Evolutionary conservation across 2,329 filamentous ascomycete genomes (phyloP).

Genomic region (Fusarium subtropicale): DNA sequence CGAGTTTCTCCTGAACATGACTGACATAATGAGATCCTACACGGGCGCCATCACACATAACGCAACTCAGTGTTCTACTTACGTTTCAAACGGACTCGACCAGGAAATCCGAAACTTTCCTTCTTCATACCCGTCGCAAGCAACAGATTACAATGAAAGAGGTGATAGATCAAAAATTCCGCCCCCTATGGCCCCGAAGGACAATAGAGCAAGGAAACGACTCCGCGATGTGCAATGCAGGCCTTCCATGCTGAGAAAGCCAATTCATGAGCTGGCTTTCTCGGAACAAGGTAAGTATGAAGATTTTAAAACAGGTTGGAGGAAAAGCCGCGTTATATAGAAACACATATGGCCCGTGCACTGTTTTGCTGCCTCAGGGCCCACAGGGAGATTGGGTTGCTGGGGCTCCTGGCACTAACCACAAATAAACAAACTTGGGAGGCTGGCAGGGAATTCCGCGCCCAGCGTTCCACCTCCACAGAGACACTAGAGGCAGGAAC

Average conservation of each 20-base stretch:
- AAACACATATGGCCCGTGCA: slow-evolving; percentile 27
- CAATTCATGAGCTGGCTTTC: slow-evolving; percentile 60
- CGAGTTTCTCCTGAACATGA: neutral
- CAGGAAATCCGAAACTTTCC: slow-evolving; percentile 32
- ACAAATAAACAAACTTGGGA: slow-evolving; percentile 7
- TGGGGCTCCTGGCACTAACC: neutral
- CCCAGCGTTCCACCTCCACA: slow-evolving; percentile 13
- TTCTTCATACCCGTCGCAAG: slow-evolving; percentile 58
- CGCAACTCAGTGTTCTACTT: neutral
- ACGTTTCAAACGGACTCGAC: neutral
- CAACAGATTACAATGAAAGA: slow-evolving; percentile 59
- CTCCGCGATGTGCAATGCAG: slow-evolving; percentile 68
- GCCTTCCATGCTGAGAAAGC: slow-evolving; percentile 58
- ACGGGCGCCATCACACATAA: neutral
- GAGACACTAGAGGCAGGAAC: slow-evolving; percentile 13
- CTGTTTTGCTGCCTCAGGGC: slow-evolving; percentile 61
- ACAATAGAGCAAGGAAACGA: slow-evolving; percentile 61
- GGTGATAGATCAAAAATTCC: slow-evolving; percentile 63
- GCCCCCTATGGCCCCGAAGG: slow-evolving; percentile 66
- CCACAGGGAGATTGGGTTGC: slow-evolving; percentile 45
- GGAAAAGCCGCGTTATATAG: slow-evolving; percentile 49
- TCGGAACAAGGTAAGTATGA: slow-evolving; percentile 67
- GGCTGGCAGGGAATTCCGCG: slow-evolving; percentile 9
- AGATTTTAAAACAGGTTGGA: slow-evolving; percentile 49
- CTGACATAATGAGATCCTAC: neutral